Conservation (phyloP, 108 stramenopile genomes). For the Skeletonema costatum region DNA sequence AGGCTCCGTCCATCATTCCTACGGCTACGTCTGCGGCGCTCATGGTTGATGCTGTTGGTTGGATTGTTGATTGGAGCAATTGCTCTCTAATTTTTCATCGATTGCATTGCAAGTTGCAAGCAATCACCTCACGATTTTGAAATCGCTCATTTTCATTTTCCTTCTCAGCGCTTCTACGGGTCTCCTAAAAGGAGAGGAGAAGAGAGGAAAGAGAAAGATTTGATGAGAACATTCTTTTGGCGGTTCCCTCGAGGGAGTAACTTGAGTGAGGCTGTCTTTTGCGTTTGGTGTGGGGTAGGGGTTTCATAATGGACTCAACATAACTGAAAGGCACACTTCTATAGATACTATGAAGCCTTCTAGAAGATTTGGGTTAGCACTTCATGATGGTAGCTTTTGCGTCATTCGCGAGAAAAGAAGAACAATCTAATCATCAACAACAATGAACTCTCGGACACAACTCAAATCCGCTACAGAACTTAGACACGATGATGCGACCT, state of each 20-base stretch:
- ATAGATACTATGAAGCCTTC: too few species aligned
- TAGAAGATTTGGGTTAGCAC: too few species aligned
- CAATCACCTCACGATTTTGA: not conserved
- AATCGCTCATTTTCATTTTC: not conserved
- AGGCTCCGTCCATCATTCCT: constrained; percentile 98
- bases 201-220: not conserved
- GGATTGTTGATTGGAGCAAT: too few species aligned
- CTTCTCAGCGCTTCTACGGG: not conserved
- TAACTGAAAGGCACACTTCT: too few species aligned
- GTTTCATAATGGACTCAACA: too few species aligned
- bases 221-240: not conserved
- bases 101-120: too few species aligned
- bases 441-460: not conserved
- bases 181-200: not conserved
- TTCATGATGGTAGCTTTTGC: too few species aligned
- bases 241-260: not conserved
- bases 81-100: too few species aligned
- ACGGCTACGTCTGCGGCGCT: constrained; percentile 4
- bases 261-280: too few species aligned
- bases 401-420: not conserved
- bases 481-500: not conserved
- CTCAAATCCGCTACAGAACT: too few species aligned
- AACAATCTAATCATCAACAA: not conserved
- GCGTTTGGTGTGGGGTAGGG: too few species aligned
- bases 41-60: not conserved